These are phyloP conservation scores for Didymosphaeria variabile DNA, from an alignment of 2,329 filamentous ascomycete species.

Conservation along the genomic window DNA sequence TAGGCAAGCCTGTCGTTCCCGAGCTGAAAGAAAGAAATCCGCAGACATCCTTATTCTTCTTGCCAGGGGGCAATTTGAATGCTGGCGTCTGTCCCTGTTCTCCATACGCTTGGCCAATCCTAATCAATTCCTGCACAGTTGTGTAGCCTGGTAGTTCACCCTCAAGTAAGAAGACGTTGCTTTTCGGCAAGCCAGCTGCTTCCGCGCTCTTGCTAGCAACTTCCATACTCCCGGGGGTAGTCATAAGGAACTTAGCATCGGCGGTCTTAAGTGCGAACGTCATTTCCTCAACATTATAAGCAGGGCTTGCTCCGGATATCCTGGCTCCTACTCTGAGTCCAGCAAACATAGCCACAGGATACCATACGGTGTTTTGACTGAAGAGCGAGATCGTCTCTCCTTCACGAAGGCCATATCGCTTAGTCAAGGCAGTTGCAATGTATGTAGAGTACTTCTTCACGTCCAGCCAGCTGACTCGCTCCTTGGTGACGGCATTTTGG, in stretches of 20 bases:
- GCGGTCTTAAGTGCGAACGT: constrained; percentile 69
- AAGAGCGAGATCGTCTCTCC: constrained; percentile 69
- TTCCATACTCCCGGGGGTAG: constrained; percentile 62
- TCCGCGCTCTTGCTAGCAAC: constrained; percentile 64
- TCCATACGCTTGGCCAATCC: constrained; percentile 54
- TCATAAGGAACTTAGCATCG: constrained; percentile 67
- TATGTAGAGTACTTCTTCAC: constrained; percentile 66
- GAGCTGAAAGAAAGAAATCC: constrained; percentile 55
- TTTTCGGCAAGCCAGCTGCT: constrained; percentile 62
- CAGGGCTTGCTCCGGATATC: constrained; percentile 70
- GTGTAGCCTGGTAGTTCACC: constrained; percentile 61
- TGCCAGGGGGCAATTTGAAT: constrained; percentile 61
- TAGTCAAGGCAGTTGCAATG: constrained; percentile 68
- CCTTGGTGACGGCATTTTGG: constrained; percentile 67
- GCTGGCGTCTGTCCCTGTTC: constrained; percentile 55
- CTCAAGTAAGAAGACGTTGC: constrained; percentile 66
- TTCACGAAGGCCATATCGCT: constrained; percentile 62
- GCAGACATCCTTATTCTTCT: constrained; percentile 66
- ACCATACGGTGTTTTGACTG: constrained; percentile 72
- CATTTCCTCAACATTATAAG: constrained; percentile 75
- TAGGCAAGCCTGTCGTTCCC: constrained; percentile 50
- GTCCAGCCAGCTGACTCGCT: constrained; percentile 66
- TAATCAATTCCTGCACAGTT: constrained; percentile 58
- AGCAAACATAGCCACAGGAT: constrained; percentile 69
- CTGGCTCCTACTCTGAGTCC: constrained; percentile 64